Conservation (phyloP, 1,284 basidiomycete species). For the Rhodotorula sp. region DNA sequence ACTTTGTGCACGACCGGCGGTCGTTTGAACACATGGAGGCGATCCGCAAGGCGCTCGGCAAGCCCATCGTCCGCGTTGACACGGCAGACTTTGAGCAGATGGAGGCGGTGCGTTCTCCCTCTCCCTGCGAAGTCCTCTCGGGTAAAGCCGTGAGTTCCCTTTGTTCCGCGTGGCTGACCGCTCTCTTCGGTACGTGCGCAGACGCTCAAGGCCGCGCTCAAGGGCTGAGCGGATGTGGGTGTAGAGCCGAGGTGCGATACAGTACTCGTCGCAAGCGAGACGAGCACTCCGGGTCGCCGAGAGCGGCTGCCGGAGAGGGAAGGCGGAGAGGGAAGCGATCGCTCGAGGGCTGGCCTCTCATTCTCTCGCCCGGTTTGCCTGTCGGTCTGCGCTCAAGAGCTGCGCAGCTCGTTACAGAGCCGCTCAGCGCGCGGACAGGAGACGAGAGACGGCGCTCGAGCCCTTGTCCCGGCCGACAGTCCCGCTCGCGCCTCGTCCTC, state of each 20-base stretch:
- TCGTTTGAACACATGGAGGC: constrained; percentile 80
- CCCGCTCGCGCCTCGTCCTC: neutral
- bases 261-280: neutral
- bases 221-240: constrained; percentile 1
- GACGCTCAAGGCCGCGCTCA: constrained; percentile 42
- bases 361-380: too few relatives aligned
- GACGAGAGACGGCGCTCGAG: too few relatives aligned
- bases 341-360: too few relatives aligned
- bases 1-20: constrained; percentile 85
- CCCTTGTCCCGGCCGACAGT: too few relatives aligned
- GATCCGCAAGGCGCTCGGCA: constrained; percentile 75
- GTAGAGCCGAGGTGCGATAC: too few relatives aligned
- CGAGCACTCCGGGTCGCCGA: too few relatives aligned
- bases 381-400: too few relatives aligned
- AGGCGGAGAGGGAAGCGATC: neutral
- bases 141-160: too few relatives aligned
- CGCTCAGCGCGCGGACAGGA: too few relatives aligned
- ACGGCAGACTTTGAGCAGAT: constrained; percentile 83
- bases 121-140: too few relatives aligned
- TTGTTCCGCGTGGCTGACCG: neutral
- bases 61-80: constrained; percentile 75
- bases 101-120: constrained; percentile 66
- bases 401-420: too few relatives aligned
- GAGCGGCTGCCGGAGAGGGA: neutral
- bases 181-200: neutral